phyloP scores from a whole-genome alignment of 495 filamentous ascomycete species.

The Daldinia caldariorum region DNA sequence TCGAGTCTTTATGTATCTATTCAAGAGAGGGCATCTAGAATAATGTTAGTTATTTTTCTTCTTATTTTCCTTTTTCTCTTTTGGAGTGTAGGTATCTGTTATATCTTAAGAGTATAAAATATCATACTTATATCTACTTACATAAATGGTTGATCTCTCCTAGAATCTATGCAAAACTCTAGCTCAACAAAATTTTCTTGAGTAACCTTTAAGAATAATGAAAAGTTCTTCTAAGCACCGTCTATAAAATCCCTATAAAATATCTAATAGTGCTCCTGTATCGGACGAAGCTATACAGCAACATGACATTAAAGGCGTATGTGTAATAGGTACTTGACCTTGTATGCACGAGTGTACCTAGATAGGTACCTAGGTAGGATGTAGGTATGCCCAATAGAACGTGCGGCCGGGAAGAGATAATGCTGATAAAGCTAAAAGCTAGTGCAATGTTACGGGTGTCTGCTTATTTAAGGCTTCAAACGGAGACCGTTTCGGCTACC shows the following conservation, averaged over 20 bases:
- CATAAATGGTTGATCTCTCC: background rate
- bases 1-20: too few relatives aligned
- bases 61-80: background rate
- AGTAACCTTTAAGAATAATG: too few relatives aligned
- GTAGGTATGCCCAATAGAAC: too few relatives aligned
- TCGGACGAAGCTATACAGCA: constrained; percentile 20
- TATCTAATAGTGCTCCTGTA: constrained; percentile 11
- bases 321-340: background rate
- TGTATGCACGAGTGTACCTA: too few relatives aligned
- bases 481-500: constrained; percentile 6
- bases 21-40: background rate
- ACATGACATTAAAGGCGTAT: constrained; percentile 37
- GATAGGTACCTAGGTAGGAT: too few relatives aligned
- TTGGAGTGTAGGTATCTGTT: background rate
- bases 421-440: background rate
- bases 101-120: background rate
- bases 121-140: background rate
- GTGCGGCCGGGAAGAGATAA: too few relatives aligned
- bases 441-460: background rate
- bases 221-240: too few relatives aligned
- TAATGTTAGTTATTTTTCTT: background rate
- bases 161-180: background rate
- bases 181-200: background rate
- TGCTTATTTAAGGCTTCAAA: background rate
- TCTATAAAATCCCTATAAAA: constrained; percentile 4